These are phyloP conservation scores for Acrocalymma vagum DNA, from an alignment of 2,329 filamentous ascomycete species.

Conservation along the genomic window DNA sequence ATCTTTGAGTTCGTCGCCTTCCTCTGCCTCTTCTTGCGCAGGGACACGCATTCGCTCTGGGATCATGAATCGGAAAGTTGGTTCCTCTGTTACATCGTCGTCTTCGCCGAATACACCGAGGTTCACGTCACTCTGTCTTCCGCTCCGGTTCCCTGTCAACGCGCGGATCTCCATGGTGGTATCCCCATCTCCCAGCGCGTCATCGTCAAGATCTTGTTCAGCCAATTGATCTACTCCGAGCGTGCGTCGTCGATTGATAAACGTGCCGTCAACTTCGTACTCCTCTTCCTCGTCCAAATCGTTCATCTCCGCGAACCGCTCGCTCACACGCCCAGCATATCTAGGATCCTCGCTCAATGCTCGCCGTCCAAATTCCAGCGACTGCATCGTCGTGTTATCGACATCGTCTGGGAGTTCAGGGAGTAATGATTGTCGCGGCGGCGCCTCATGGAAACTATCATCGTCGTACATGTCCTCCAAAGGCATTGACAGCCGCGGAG, in stretches of 20 bases:
- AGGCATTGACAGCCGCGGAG: slow-evolving; percentile 52
- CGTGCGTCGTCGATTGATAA: slow-evolving; percentile 37
- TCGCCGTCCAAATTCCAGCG: slow-evolving; percentile 56
- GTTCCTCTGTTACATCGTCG: slow-evolving; percentile 45
- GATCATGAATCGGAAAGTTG: slow-evolving; percentile 49
- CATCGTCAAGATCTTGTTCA: slow-evolving; percentile 46
- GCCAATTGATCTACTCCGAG: slow-evolving; percentile 46
- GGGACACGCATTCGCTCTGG: slow-evolving; percentile 41
- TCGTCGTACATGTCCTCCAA: slow-evolving; percentile 54
- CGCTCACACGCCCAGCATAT: slow-evolving; percentile 58
- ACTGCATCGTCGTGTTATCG: slow-evolving; percentile 56
- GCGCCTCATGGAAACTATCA: slow-evolving; percentile 49
- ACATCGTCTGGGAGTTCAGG: slow-evolving; percentile 46
- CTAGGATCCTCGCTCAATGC: slow-evolving; percentile 48
- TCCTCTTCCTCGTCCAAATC: slow-evolving; percentile 45
- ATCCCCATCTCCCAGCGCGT: slow-evolving; percentile 36
- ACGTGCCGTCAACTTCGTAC: slow-evolving; percentile 53
- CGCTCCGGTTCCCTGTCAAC: slow-evolving; percentile 39
- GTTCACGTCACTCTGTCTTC: slow-evolving; percentile 38
- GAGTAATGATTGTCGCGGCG: slow-evolving; percentile 47
- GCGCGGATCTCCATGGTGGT: slow-evolving; percentile 39
- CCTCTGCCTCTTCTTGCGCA: slow-evolving; percentile 19
- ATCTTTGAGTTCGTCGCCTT: slow-evolving; percentile 18
- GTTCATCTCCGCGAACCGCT: slow-evolving; percentile 59
- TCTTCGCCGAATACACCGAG: slow-evolving; percentile 42